Conservation (phyloP, 768 basidiomycete genomes). For the Suillus americanus region DNA sequence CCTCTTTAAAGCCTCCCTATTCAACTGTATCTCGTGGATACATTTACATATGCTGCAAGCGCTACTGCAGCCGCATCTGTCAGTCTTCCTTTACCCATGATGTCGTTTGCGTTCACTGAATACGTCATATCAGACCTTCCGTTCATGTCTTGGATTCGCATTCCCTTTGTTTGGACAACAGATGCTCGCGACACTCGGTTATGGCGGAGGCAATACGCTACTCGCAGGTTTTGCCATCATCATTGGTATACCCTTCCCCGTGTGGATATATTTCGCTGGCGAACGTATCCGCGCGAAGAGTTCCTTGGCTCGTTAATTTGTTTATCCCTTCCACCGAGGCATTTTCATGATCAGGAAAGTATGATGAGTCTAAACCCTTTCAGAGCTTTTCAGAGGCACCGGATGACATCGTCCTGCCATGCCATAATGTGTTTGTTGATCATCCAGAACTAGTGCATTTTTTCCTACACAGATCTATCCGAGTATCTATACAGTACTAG, state of each 20-base stretch:
- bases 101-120: neutral
- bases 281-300: neutral
- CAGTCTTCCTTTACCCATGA: neutral
- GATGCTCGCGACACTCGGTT: neutral
- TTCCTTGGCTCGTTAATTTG: neutral
- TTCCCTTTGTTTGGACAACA: conserved; percentile 1
- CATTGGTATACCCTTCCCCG: neutral
- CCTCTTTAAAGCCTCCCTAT: neutral
- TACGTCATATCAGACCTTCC: neutral
- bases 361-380: neutral
- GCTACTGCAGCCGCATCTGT: neutral
- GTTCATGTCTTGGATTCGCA: neutral
- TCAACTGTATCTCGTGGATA: neutral
- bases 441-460: neutral
- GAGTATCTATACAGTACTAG: no score
- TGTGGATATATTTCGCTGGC: neutral
- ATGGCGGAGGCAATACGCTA: neutral
- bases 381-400: no score
- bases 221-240: neutral
- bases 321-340: neutral
- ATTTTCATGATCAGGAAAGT: neutral
- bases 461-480: neutral
- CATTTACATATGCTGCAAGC: neutral
- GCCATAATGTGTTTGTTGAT: neutral
- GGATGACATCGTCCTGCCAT: neutral